Percentiles rank a stretch among this genome's conserved stretches.
Evolutionary conservation across 768 basidiomycete species (phyloP).

Genomic region (Macrolepiota dolichaula): DNA sequence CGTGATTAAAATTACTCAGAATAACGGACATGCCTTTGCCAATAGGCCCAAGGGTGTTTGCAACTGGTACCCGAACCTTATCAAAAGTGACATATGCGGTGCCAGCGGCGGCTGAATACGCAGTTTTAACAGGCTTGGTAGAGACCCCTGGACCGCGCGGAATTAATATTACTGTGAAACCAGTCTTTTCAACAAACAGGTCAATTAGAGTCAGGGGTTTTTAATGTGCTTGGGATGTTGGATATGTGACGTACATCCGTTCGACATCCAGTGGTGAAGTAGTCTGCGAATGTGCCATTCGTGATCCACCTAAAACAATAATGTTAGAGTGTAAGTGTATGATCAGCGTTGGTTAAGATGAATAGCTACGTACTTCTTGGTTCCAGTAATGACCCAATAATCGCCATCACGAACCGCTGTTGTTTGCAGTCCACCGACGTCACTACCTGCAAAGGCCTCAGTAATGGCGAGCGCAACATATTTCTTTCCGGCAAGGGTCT

Average conservation of each 20-base stretch:
- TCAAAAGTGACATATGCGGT: conserved; percentile 86
- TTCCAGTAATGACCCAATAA: conserved; percentile 86
- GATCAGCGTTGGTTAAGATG: neutral
- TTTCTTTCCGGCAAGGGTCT: conserved; percentile 68
- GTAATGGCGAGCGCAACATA: conserved; percentile 88
- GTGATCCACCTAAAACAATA: conserved; percentile 75
- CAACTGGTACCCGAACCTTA: conserved; percentile 76
- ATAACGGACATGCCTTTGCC: conserved; percentile 83
- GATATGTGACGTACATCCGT: conserved; percentile 48
- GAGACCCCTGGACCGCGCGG: conserved; percentile 68
- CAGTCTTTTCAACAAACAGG: conserved; percentile 40
- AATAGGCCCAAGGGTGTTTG: conserved; percentile 84
- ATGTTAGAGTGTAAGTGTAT: neutral
- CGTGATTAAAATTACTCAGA: conserved; percentile 86
- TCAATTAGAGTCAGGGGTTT: neutral
- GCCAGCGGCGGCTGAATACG: conserved; percentile 89
- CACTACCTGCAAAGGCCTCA: conserved; percentile 91
- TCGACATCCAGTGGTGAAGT: conserved; percentile 76
- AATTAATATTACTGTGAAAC: conserved; percentile 75
- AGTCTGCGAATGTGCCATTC: conserved; percentile 82
- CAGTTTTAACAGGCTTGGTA: conserved; percentile 89
- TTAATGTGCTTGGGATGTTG: no score
- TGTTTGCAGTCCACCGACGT: conserved; percentile 81
- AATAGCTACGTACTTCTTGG: conserved; percentile 75
- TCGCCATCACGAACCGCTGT: conserved; percentile 84